Evolutionary conservation across 257 asterid species (phyloP), one percentile per base, ranked within the genome.

Genomic region (Solanum habrochaites): DNA sequence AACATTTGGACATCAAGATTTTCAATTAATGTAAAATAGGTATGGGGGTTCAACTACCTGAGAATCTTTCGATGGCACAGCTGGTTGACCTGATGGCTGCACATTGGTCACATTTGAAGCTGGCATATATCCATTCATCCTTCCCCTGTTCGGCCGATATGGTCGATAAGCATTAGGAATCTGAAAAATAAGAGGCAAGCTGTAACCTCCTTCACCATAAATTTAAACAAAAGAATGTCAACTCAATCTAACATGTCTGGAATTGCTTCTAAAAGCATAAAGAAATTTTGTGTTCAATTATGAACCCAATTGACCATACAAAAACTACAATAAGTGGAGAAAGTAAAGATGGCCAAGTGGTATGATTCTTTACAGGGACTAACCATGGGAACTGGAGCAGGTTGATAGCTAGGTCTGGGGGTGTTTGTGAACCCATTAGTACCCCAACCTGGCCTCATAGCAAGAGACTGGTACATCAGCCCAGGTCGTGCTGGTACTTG

Each of bases 361-460:
- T 43, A 5, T 78, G 66, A 78, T 25, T 47, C 25, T 80, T 80
- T 80, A 47, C 66, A n/a, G 21, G 86, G 78, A 87, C 98, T 92
- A 85, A 96, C 98, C 95, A 91, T 32, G 80, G 93, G 89, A 88
- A 90, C 87, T 11, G 93, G 90, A 86, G 97, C 35, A 88, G 95
- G 92, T 89, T 92, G 98, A 83, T 89, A 88, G 62, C 90, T 66
- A 80, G 94, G 91, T 87, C 91, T 89, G 27, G 89, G 69, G 56
- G 91, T 89, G 90, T 91, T 91, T 83, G 90, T 60, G 86, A 92
- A 92, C 87, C 91, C 94, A 88, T 90, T 90, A 70, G 93, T 85
- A 85, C 98, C 90, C 99, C 99, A 96, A 71, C 91, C 93, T 37
- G 98, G 95, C 90, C 94, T 92, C 74, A 94, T 86, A 62, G 93